phyloP scores from a whole-genome alignment of 1,139 yeast species.

The Scheffersomyces illinoinensis region DNA sequence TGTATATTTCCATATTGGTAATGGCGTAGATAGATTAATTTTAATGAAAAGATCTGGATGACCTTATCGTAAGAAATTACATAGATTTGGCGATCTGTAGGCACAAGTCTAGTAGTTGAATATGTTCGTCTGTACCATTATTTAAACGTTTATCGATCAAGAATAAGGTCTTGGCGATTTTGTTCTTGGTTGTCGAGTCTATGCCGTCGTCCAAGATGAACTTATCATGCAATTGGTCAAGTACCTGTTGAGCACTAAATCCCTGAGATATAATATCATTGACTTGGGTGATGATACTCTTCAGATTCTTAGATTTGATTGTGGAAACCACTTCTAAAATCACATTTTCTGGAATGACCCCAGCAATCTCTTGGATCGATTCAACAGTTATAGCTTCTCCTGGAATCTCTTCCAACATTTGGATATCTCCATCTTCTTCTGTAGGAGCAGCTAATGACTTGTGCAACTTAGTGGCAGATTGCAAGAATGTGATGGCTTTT shows the following conservation, averaged over 20 bases:
- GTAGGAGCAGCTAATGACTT: slow-evolving; percentile 20
- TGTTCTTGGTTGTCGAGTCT: slow-evolving; percentile 58
- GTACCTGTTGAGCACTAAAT: slow-evolving; percentile 81
- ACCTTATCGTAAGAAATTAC: not conserved
- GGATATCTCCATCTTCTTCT: slow-evolving; percentile 27
- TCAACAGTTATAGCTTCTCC: slow-evolving; percentile 37
- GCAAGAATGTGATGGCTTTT: slow-evolving; percentile 87
- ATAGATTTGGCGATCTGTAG: slow-evolving; percentile 53
- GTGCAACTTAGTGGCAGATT: slow-evolving; percentile 75
- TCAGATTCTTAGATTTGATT: slow-evolving; percentile 36
- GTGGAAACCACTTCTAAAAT: slow-evolving; percentile 46
- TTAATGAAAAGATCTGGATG: not conserved
- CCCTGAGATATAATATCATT: slow-evolving; percentile 68
- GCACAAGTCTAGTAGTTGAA: slow-evolving; percentile 74
- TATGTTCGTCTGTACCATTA: slow-evolving; percentile 89
- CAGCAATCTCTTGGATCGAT: slow-evolving; percentile 76
- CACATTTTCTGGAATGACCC: slow-evolving; percentile 66
- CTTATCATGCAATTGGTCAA: slow-evolving; percentile 78
- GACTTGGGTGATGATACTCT: slow-evolving; percentile 46
- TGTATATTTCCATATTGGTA: not conserved
- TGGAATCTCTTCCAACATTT: slow-evolving; percentile 14
- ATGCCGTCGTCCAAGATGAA: slow-evolving; percentile 60
- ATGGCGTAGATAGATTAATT: not conserved
- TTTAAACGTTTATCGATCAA: slow-evolving; percentile 73
- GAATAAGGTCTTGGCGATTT: slow-evolving; percentile 64